Base-by-base conservation (phyloP, 2,329 filamentous ascomycete genomes). In the Colletotrichum phormii region DNA sequence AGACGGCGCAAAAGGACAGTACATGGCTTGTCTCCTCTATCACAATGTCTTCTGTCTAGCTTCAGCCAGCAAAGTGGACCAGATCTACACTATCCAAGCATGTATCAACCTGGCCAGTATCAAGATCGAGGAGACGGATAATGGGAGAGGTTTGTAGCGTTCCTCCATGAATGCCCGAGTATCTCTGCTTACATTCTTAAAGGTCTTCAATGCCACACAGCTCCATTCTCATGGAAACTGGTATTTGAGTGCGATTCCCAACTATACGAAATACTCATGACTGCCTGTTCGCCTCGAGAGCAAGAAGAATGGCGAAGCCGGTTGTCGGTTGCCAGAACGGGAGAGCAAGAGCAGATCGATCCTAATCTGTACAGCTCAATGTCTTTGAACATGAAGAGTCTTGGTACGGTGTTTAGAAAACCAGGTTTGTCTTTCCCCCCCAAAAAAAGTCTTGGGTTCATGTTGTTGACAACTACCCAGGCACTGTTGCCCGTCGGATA, bases 221-320 rank as follows among this genome's bases (percentile, higher is more conserved):
- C 94, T 0, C 91, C 94, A 0, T 94, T 94, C 80, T 97, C 95
- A 1, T 98, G 95, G 96, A 99, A 98, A 80, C 78, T 98, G 12
- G 87, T 94, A 3, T 98, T 98, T 78, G 92, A 97, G 79, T 90
- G 90, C 75, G 88, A 93, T 69, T 89, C 93, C 75, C 91, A 93
- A 72, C 86, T 96, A 65, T 96, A 94, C 79, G 96, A 98, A 81
- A 83, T 98, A 18, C 91, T 98, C 53, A 87, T 98, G 83, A 97
- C 93, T 75, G 96, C 95, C 46, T 98, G 95, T 77, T 96, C 93
- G 1, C 86, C 90, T 0, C 90, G 89, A 53, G 96, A 99, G 80
- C 94, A 97, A 77, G 85, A 89, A 58, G 90, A 92, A 77, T 99
- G 97, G 96, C 91, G 92, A 74, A 86, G 85, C 18, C 89, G 92